Evolutionary conservation across 2,329 filamentous ascomycete genomes (phyloP).

Genomic region (Waltergamsia citrina): DNA sequence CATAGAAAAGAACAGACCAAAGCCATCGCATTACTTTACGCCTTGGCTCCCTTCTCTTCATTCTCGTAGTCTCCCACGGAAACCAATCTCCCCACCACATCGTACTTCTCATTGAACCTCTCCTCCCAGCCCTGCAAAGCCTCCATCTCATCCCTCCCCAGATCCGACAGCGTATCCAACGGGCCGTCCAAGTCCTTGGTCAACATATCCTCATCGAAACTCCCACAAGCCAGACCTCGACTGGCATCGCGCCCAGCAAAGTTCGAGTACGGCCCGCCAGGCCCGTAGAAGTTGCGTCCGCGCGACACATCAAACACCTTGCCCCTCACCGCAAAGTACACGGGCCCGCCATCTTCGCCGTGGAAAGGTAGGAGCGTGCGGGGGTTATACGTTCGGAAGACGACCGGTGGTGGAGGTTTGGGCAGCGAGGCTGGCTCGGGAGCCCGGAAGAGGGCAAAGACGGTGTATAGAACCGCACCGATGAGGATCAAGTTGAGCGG

Average conservation of each 20-base stretch:
- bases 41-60: constrained; percentile 1
- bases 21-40: not conserved
- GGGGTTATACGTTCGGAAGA: constrained; percentile 65
- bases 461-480: constrained; percentile 38
- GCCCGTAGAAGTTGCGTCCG: constrained; percentile 91
- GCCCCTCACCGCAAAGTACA: constrained; percentile 87
- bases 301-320: constrained; percentile 82
- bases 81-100: constrained; percentile 85
- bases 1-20: too few relatives aligned
- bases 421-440: constrained; percentile 35
- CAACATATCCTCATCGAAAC: constrained; percentile 92
- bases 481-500: constrained; percentile 15
- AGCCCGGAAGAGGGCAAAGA: constrained; percentile 46
- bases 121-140: constrained; percentile 88
- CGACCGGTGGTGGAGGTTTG: constrained; percentile 43
- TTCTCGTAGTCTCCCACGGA: constrained; percentile 29
- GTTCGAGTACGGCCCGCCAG: constrained; percentile 89
- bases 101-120: constrained; percentile 85
- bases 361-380: constrained; percentile 78
- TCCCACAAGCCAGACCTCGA: constrained; percentile 78
- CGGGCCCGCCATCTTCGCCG: constrained; percentile 61
- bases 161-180: constrained; percentile 63
- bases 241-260: constrained; percentile 91
- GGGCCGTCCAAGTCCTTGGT: constrained; percentile 82
- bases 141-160: constrained; percentile 70